phyloP scores from a whole-genome alignment of 2,329 filamentous ascomycete species.

The Arthrinium phaeospermum region DNA sequence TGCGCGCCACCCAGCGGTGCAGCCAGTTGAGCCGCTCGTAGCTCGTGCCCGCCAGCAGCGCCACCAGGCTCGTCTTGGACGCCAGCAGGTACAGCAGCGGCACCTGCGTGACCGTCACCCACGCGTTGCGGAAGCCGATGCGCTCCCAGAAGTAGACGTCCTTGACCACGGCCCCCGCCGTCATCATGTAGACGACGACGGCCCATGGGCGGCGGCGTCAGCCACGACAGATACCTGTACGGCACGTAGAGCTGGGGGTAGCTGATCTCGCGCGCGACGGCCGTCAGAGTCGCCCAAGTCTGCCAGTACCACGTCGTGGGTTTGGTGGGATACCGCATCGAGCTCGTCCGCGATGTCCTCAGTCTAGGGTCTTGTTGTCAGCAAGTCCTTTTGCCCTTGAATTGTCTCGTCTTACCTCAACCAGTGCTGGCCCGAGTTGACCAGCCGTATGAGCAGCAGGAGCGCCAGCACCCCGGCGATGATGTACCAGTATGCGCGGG shows the following conservation, averaged over 20 bases:
- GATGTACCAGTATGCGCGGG: slow-evolving; percentile 65
- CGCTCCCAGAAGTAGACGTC: slow-evolving; percentile 67
- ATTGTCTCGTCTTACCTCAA: slow-evolving; percentile 44
- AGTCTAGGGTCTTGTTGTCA: slow-evolving; percentile 44
- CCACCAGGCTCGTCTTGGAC: slow-evolving; percentile 65
- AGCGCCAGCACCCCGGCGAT: slow-evolving; percentile 54
- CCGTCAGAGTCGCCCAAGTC: slow-evolving; percentile 64
- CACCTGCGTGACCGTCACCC: slow-evolving; percentile 69
- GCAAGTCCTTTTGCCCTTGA: background rate
- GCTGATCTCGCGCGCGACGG: slow-evolving; percentile 59
- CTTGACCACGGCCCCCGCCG: slow-evolving; percentile 50
- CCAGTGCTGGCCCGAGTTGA: slow-evolving; percentile 50
- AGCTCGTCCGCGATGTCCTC: slow-evolving; percentile 48
- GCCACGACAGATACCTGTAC: slow-evolving; percentile 55
- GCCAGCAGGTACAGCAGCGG: slow-evolving; percentile 68
- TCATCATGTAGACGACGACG: slow-evolving; percentile 63
- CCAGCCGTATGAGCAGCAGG: slow-evolving; percentile 45
- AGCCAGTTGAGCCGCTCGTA: slow-evolving; percentile 77
- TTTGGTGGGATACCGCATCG: slow-evolving; percentile 56
- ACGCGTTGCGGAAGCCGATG: slow-evolving; percentile 71
- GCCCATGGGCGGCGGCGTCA: slow-evolving; percentile 63
- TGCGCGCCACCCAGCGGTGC: slow-evolving; percentile 74
- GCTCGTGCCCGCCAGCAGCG: slow-evolving; percentile 64
- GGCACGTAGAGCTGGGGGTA: slow-evolving; percentile 61
- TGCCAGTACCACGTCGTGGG: slow-evolving; percentile 54